Conservation (phyloP, 768 basidiomycete species). For the Exidia glandulosa region DNA sequence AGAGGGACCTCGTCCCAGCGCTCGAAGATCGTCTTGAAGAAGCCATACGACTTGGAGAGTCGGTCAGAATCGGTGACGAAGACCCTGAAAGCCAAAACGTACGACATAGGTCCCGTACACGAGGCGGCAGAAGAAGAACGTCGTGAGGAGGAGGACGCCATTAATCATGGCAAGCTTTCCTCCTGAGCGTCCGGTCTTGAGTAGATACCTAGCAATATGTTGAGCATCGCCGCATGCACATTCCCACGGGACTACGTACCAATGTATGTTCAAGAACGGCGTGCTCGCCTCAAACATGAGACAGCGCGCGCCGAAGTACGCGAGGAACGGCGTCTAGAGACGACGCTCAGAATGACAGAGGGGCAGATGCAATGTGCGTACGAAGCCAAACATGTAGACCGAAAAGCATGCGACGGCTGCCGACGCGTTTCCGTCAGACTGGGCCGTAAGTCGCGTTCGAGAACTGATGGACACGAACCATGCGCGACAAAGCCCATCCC, state of each 20-base stretch:
- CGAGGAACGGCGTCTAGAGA: slow-evolving; percentile 53
- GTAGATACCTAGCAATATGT: slow-evolving; percentile 45
- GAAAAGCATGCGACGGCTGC: slow-evolving; percentile 49
- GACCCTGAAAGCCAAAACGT: slow-evolving; percentile 3
- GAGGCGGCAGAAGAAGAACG: slow-evolving; percentile 63
- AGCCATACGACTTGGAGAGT: slow-evolving; percentile 1
- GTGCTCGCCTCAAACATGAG: slow-evolving; percentile 83
- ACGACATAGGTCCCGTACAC: slow-evolving; percentile 47
- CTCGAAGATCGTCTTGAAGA: not conserved
- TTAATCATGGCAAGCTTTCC: slow-evolving; percentile 58
- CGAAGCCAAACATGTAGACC: slow-evolving; percentile 62
- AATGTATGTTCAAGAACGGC: slow-evolving; percentile 80
- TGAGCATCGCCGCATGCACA: not conserved
- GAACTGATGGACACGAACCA: slow-evolving; percentile 28
- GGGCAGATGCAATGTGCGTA: slow-evolving; percentile 24
- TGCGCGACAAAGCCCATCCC: slow-evolving; percentile 71
- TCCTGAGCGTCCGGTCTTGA: slow-evolving; percentile 66
- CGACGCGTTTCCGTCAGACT: slow-evolving; percentile 1
- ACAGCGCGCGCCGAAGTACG: slow-evolving; percentile 69
- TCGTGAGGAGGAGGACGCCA: slow-evolving; percentile 49
- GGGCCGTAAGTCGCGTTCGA: not conserved
- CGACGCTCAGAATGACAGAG: slow-evolving; percentile 19
- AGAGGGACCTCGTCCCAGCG: not conserved
- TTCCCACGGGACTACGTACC: slow-evolving; percentile 43
- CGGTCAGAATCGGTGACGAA: not conserved